Base-by-base conservation (phyloP, 2,329 filamentous ascomycete genomes). In the Canariomyces notabilis region DNA sequence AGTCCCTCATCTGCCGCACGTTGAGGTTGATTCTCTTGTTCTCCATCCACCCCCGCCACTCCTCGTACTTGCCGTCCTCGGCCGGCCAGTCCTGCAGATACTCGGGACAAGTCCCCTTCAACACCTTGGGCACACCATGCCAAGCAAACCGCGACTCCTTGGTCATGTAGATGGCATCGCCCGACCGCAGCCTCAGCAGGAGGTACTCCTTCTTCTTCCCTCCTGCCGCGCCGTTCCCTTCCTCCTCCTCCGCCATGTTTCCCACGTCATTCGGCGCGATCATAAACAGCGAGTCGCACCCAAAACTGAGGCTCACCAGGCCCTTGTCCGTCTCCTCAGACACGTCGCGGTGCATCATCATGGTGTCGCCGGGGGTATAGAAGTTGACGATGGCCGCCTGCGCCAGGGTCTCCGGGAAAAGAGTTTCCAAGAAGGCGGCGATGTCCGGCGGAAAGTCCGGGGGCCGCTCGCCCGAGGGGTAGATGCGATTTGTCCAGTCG, bases 381-480 rank as follows among this genome's bases (percentile, higher is more conserved):
- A 97, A 75, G 64, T 97, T 97, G 56, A 95, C 80, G 53, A 97
- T 97, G 31, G 93, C 91, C 1, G 93, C 90, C 67, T 97, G 83
- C 0, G 91, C 81, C 42, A 76, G 72, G 12, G 90, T 93, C 9
- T 80, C 74, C 0, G 89, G 86, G 56, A 95, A 97, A 0, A 93
- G 65, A 0, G 67, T 67, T 45, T 80, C 73, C 1, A 96, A 69
- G 6, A 95, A 76, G 1, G 61, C 64, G 4, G 80, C 80, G 39
- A 94, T 75, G 60, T 95, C 89, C 1, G 63, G 33, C 0, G 91
- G 90, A 57, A 96, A 96, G 0, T 69, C 59, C 0, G 88, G 88
- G 1, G 86, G 83, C 3, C 64, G 50, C n/a, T 76, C 73, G 8
- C 72, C 64, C 9, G 42, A 34, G 0, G 90, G 89, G 61, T 97